A percentile compares a stretch with the other conserved stretches of the same genome.
Evolutionary conservation across 179 eudicot genomes (phyloP).

Genomic region (Silene coronaria): DNA sequence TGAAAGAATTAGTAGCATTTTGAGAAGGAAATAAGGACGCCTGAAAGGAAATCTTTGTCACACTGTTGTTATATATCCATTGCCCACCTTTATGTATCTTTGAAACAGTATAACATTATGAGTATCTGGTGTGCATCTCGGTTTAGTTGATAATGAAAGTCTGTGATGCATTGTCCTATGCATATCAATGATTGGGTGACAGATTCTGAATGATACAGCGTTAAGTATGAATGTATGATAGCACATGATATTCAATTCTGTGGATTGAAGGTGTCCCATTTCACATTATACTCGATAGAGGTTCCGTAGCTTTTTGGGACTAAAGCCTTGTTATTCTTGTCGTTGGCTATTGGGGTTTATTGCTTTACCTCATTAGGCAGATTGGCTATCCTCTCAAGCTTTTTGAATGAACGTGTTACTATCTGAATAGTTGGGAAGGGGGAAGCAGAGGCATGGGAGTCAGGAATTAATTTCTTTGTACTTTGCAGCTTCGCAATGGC

Average conservation of each 20-base stretch:
- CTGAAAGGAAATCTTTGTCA: not conserved
- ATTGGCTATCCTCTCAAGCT: not conserved
- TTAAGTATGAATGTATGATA: not conserved
- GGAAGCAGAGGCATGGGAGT: not conserved
- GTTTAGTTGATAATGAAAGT: slow-evolving; percentile 3
- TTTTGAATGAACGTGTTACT: not conserved
- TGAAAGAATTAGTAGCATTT: not conserved
- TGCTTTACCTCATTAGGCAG: not conserved
- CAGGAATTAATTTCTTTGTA: not conserved
- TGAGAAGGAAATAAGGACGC: not conserved
- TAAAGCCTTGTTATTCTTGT: not conserved
- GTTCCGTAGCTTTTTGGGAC: not conserved
- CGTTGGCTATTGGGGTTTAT: not conserved
- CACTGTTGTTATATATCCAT: not conserved
- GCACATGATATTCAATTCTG: not conserved
- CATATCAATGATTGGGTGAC: slow-evolving; percentile 13
- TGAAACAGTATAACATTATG: not conserved
- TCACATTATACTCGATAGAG: not conserved
- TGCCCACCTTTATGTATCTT: not conserved
- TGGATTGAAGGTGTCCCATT: not conserved
- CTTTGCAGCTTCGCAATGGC: not conserved
- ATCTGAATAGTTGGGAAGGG: not conserved
- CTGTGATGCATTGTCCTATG: not conserved
- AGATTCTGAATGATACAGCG: not conserved
- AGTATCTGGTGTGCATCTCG: not conserved